Evolutionary conservation across 768 basidiomycete species (phyloP), one percentile per base, ranked within the genome.

Genomic region (Mycena belliarum): DNA sequence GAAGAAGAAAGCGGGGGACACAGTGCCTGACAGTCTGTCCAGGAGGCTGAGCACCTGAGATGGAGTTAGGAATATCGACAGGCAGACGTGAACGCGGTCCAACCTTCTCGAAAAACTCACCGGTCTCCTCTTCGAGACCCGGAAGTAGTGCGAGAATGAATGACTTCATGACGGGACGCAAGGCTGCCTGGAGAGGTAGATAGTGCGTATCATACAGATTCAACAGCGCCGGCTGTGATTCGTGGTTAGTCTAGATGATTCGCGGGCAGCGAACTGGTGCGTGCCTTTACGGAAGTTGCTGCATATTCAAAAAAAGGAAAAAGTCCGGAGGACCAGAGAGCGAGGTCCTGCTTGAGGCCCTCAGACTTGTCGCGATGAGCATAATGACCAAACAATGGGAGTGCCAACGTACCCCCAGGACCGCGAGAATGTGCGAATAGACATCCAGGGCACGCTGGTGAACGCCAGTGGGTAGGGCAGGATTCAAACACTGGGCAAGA

Each of bases 221-320:
- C 44, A 99, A 81, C 1, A 99, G 78, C 21, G 87, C 82, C 3
- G 95, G 95, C 89, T 96, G 44, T 6, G 23, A 33, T 57, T 28
- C 49, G 15, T 51, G 32, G 50, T 24, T 50, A 59, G 40, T 21
- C 29, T 23, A 38, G 60, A 24, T 38, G 21, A n/a, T 16, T n/a
- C n/a, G n/a, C n/a, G n/a, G 38, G n/a, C 41, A 20, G 21, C 14
- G 37, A 25, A 29, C 23, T 8, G 33, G 40, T 26, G 56, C 74
- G 49, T 63, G 91, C 93, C 82, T 93, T 93, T 56, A 98, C 95
- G 20, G 95, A 95, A n/a, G 95, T 98, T n/a, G 96, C 89, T 11
- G 97, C 94, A 72, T 94, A 98, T 74, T 98, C 94, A 66, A 98
- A 98, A 83, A 98, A 98, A 0, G 97, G 97, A 70, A 99, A 98